Percentiles rank a stretch among this genome's conserved stretches.
Evolutionary conservation across 495 filamentous ascomycete species (phyloP).

Genomic region (Penicillium maclennaniae): DNA sequence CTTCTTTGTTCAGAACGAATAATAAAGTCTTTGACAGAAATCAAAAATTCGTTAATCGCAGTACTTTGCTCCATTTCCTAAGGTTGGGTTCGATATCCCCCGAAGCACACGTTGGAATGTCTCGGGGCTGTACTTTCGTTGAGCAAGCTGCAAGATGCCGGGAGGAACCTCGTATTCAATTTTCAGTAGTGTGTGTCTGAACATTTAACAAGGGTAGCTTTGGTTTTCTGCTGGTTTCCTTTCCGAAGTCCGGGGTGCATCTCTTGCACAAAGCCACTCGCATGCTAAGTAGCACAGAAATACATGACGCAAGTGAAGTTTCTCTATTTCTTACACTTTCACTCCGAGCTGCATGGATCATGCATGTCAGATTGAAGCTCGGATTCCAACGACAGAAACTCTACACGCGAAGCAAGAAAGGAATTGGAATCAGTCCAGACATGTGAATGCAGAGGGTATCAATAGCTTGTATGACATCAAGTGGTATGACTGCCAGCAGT

Average conservation of each 20-base stretch:
- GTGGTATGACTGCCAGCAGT: not conserved
- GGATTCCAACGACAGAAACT: not conserved
- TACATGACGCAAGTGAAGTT: not conserved
- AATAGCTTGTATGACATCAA: not conserved
- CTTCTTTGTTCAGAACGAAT: too few species aligned
- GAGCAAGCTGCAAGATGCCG: not conserved
- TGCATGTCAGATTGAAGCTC: conserved; percentile 3
- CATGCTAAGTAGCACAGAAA: not conserved
- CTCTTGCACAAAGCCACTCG: not conserved
- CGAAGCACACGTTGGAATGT: not conserved
- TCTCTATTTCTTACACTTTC: not conserved
- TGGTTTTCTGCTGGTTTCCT: not conserved
- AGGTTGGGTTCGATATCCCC: not conserved
- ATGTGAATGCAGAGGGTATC: not conserved
- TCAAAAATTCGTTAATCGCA: not conserved
- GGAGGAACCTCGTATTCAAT: not conserved
- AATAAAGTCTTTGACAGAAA: not conserved
- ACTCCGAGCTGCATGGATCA: not conserved
- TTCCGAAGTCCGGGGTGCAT: not conserved
- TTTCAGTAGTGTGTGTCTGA: not conserved
- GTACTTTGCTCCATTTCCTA: not conserved
- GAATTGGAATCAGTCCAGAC: not conserved
- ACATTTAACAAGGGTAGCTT: not conserved
- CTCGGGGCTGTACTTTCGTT: not conserved
- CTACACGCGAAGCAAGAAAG: not conserved